Evolutionary conservation across 2,329 filamentous ascomycete species (phyloP).

Genomic region (Coniochaeta hoffmannii): DNA sequence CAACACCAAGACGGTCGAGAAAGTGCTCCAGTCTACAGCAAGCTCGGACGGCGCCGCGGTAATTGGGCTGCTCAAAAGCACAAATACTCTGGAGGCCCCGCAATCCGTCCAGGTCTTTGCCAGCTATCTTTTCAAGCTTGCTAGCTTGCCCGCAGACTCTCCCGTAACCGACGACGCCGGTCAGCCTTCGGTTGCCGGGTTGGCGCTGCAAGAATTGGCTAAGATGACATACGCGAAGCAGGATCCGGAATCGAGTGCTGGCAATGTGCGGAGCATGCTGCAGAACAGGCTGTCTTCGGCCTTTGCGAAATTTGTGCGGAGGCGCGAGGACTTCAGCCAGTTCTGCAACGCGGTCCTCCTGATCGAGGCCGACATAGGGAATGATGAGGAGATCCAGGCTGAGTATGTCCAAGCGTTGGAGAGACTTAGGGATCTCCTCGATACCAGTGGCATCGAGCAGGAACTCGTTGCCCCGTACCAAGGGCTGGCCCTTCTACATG

Average conservation of each 20-base stretch:
- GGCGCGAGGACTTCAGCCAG: slow-evolving; percentile 42
- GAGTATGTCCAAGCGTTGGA: slow-evolving; percentile 45
- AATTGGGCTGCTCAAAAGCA: slow-evolving; percentile 36
- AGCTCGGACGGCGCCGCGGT: slow-evolving; percentile 45
- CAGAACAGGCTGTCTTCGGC: slow-evolving; percentile 50
- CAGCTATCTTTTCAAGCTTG: slow-evolving; percentile 46
- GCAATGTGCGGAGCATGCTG: slow-evolving; percentile 46
- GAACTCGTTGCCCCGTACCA: slow-evolving; percentile 7
- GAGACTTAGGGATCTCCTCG: slow-evolving; percentile 45
- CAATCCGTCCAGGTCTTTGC: slow-evolving; percentile 42
- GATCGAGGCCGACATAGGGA: slow-evolving; percentile 44
- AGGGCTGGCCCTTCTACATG: slow-evolving; percentile 54
- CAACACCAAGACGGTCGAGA: slow-evolving; percentile 77
- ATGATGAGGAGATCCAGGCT: slow-evolving; percentile 47
- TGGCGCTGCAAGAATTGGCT: slow-evolving; percentile 44
- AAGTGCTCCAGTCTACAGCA: slow-evolving; percentile 55
- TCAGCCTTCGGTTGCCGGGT: slow-evolving; percentile 27
- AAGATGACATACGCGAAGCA: slow-evolving; percentile 47
- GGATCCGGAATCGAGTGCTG: slow-evolving; percentile 30
- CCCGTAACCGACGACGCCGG: slow-evolving; percentile 20
- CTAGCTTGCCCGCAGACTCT: slow-evolving; percentile 28
- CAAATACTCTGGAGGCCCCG: slow-evolving; percentile 25
- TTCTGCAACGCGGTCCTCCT: slow-evolving; percentile 47
- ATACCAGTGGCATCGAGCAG: slow-evolving; percentile 4
- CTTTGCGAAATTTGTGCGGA: slow-evolving; percentile 49